Evolutionary conservation across 345 rosid species (phyloP), one percentile per base, ranked within the genome.

Genomic region (Gossypium bickii): DNA sequence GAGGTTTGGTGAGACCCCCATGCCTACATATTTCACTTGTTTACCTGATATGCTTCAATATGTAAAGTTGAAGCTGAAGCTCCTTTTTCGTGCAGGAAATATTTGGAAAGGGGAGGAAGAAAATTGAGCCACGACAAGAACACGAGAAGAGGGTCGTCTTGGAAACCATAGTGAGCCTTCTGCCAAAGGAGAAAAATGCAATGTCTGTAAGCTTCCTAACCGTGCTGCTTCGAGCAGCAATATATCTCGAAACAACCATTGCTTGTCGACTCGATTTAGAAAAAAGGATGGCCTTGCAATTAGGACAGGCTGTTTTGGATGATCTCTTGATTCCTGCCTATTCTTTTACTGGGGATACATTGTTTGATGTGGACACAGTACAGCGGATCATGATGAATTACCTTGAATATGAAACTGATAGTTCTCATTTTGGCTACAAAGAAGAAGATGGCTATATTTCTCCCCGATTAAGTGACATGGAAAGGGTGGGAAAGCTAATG

Each of bases 201-300:
- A 66, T 92, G 85, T 92, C 98, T 0, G 97, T 94, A 45, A 91
- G 97, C 80, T 94, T 94, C 82, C 88, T 92, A 2, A 92, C 98
- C 0, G 85, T 91, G 97, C 85, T 94, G 79, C 92, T 92, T 64
- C 87, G 97, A 0, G 91, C 98, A 18, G 87, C 95, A 5, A 91
- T 89, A 74, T 87, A 87, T 83, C 95, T 94, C 0, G 92, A 94
- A 79, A 92, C 98, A 74, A 94, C 97, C 9, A 87, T 94, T 64
- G 97, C 97, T 81, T 94, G 98, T 78, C 83, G 97, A 62, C 93
- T 94, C 52, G 98, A 88, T 80, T 81, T 94, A 77, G 98, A 94
- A 82, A 94, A 88, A 76, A 86, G 92, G 80, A 86, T 94, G 93
- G 95, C 88, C 12, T 79, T 82, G 69, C 97, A 92, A 70, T 81